phyloP scores from a whole-genome alignment of 768 basidiomycete genomes.

The Symmetrospora coprosmae region DNA sequence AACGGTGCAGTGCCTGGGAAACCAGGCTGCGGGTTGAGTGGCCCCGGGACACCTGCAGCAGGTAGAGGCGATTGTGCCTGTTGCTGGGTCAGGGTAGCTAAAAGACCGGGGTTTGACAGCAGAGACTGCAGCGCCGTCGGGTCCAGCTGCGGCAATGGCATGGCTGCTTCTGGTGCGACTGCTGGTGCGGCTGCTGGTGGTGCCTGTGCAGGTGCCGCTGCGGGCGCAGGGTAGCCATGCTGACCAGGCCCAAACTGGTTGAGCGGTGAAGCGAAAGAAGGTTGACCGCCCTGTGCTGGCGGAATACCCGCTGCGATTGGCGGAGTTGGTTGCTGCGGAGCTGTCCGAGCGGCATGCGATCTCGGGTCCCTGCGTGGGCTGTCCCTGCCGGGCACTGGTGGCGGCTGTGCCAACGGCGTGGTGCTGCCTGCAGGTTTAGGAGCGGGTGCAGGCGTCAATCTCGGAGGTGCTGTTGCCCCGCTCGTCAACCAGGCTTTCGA shows the following conservation, averaged over 20 bases:
- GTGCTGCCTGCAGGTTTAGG: too few relatives aligned
- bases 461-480: too few relatives aligned
- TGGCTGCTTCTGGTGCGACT: too few relatives aligned
- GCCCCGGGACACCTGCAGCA: background rate
- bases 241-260: background rate
- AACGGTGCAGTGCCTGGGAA: background rate
- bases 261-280: background rate
- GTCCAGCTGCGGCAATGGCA: slow-evolving; percentile 9
- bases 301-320: background rate
- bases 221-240: too few relatives aligned
- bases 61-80: background rate
- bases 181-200: too few relatives aligned
- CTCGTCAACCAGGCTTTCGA: slow-evolving; percentile 55
- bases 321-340: background rate
- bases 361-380: too few relatives aligned
- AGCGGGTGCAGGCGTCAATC: too few relatives aligned
- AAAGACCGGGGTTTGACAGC: slow-evolving; percentile 3
- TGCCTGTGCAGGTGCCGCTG: too few relatives aligned
- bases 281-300: background rate
- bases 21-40: background rate
- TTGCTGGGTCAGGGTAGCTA: background rate
- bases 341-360: background rate
- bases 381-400: too few relatives aligned
- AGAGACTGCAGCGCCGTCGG: slow-evolving; percentile 17
- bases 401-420: too few relatives aligned